Evolutionary conservation across 352 stramenopile genomes (phyloP).

Genomic region (Phytophthora vignae): DNA sequence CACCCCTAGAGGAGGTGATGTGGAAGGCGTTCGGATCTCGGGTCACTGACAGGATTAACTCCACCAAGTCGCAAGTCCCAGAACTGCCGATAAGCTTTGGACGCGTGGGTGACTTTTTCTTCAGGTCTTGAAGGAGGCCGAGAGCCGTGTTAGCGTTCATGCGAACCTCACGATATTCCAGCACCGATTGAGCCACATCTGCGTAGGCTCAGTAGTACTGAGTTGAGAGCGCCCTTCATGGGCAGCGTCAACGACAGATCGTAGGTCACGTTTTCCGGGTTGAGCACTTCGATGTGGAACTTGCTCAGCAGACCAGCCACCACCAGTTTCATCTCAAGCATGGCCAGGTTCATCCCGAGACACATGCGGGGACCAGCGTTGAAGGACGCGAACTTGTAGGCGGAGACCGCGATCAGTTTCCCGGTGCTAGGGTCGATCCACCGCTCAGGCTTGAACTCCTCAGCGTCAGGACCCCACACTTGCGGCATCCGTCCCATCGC

Average conservation of each 20-base stretch:
- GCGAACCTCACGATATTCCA: constrained; percentile 16
- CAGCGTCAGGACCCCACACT: constrained; percentile 61
- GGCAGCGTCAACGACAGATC: constrained; percentile 61
- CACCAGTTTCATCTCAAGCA: constrained; percentile 83
- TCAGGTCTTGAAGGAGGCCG: not conserved
- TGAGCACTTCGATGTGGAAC: constrained; percentile 52
- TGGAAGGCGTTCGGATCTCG: not conserved
- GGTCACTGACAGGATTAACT: not conserved
- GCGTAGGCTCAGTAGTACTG: too few species aligned
- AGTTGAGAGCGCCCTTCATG: constrained; percentile 38
- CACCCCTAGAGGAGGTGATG: not conserved
- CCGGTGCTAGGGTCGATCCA: constrained; percentile 50
- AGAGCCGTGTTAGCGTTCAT: constrained; percentile 1
- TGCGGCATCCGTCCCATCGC: constrained; percentile 48
- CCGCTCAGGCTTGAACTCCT: constrained; percentile 60
- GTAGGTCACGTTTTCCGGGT: constrained; percentile 49
- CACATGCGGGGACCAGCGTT: constrained; percentile 67
- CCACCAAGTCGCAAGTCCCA: not conserved
- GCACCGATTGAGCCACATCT: not conserved
- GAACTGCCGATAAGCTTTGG: too few species aligned
- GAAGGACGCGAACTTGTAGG: constrained; percentile 74
- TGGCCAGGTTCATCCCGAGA: constrained; percentile 67
- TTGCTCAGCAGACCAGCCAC: constrained; percentile 52
- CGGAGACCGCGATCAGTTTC: constrained; percentile 36
- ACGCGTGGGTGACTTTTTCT: too few species aligned